Evolutionary conservation across 2,329 filamentous ascomycete species (phyloP), one percentile per base, ranked within the genome.

Genomic region (Colletotrichum trifolii): DNA sequence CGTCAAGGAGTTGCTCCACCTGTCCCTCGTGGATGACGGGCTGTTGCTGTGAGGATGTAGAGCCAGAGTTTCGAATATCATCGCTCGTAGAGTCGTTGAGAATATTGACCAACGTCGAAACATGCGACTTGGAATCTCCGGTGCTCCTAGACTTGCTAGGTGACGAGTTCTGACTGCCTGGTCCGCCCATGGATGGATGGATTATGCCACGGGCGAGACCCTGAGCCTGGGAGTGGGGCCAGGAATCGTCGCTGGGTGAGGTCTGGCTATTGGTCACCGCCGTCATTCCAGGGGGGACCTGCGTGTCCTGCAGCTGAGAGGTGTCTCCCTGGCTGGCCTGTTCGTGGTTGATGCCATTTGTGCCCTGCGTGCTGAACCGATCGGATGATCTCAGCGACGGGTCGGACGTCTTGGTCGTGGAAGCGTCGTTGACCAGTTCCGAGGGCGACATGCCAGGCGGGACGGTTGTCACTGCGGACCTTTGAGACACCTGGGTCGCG

Each of bases 381-480:
- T 86, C 88, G 1, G 87, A 89, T 11, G 89, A 89, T 56, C 83
- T 81, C 13, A 81, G 80, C 3, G 91, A 93, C 6, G 88, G 86
- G 67, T 91, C 89, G 1, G 92, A 93, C 2, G 92, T 94, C 78
- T 97, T 96, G n/a, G 94, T 97, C 1, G 94, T 96, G 2, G 94
- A 97, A 2, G 94, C 95, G 72, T 97, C 94, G 71, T 98, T 97
- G 57, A 89, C 80, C 64, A 85, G 76, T 11, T 84, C 85, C 34
- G 85, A 87, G 12, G 87, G 87, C 5, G 86, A 87, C 57, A 87
- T 79, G 4, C 85, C 87, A 0, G 82, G 78, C 1, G 87, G 85
- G 3, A 90, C 76, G 17, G 85, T 79, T 13, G 86, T 88, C 48
- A 89, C 77, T 1, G 81, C 83, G 5, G 89, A 91, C 48, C 83